These are phyloP conservation scores for Baudoinia panamericana DNA, from an alignment of 495 filamentous ascomycete genomes.

Conservation along the genomic window DNA sequence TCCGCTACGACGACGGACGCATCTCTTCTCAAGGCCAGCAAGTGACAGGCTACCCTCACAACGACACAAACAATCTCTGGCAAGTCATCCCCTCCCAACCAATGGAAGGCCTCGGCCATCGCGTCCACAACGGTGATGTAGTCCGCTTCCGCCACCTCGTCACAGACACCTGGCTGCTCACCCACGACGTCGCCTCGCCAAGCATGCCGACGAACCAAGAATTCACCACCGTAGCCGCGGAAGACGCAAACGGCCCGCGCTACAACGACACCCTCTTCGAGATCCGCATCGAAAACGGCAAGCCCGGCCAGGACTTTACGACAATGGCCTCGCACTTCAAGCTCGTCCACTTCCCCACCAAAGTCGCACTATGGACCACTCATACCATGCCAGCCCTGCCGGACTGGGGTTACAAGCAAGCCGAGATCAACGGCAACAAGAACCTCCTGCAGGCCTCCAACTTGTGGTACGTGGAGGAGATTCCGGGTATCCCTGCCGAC, in stretches of 20 bases:
- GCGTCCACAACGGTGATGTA: constrained; percentile 72
- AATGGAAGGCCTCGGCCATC: constrained; percentile 42
- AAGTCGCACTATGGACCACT: constrained; percentile 98
- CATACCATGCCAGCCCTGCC: constrained; percentile 61
- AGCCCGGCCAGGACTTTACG: constrained; percentile 70
- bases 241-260: constrained; percentile 62
- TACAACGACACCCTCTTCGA: constrained; percentile 90
- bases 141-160: constrained; percentile 78
- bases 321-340: constrained; percentile 87
- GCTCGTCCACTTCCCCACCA: constrained; percentile 79
- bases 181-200: constrained; percentile 97
- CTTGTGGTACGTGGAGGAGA: constrained; percentile 85
- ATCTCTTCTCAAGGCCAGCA: constrained; percentile 92
- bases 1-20: constrained; percentile 93
- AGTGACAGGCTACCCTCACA: constrained; percentile 94
- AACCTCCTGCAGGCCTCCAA: constrained; percentile 82
- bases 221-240: constrained; percentile 70
- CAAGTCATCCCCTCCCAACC: constrained; percentile 62
- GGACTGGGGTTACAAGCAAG: constrained; percentile 93
- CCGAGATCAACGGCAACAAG: constrained; percentile 99
- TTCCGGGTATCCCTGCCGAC: constrained; percentile 61
- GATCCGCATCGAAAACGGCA: constrained; percentile 76
- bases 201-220: constrained; percentile 97
- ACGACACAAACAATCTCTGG: constrained; percentile 99
- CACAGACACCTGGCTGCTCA: constrained; percentile 75